Conservation (phyloP, 257 asterid genomes). For the Scutellaria barbata region DNA sequence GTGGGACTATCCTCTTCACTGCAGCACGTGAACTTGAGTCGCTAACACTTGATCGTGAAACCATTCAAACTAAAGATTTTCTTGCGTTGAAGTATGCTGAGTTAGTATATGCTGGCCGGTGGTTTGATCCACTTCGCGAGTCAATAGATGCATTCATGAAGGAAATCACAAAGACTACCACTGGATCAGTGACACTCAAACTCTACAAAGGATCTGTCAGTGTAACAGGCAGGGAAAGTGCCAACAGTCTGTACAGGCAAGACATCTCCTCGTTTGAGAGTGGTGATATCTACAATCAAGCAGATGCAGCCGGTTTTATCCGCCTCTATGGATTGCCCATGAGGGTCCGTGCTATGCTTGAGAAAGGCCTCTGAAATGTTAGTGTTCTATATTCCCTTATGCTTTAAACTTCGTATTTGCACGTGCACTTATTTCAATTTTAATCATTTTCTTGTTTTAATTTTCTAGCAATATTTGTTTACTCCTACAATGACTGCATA, state of each 20-base stretch:
- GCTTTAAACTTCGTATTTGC: background rate
- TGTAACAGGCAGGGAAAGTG: constrained; percentile 74
- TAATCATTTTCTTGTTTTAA: background rate
- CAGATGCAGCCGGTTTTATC: constrained; percentile 94
- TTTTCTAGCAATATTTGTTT: background rate
- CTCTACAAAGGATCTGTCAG: constrained; percentile 78
- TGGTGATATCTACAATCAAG: constrained; percentile 84
- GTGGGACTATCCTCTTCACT: constrained; percentile 82
- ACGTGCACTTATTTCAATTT: background rate
- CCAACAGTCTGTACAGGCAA: constrained; percentile 74
- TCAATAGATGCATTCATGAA: constrained; percentile 94
- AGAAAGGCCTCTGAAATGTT: constrained; percentile 62
- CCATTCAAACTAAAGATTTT: constrained; percentile 75
- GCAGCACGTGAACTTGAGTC: constrained; percentile 93
- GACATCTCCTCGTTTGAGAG: constrained; percentile 94
- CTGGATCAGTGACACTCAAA: constrained; percentile 83
- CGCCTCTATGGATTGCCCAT: constrained; percentile 84
- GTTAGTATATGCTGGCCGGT: constrained; percentile 82
- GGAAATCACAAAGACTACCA: constrained; percentile 76
- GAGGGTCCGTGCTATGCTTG: constrained; percentile 67
- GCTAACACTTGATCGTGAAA: constrained; percentile 89
- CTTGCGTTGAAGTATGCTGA: constrained; percentile 90
- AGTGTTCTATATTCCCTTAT: background rate
- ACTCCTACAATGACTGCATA: too few relatives aligned
- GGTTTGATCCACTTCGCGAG: constrained; percentile 97